A percentile compares a stretch with the other conserved stretches of the same genome.
These are phyloP conservation scores for Lactifluus hygrophoroides DNA, from an alignment of 768 basidiomycete species.

Conservation along the genomic window DNA sequence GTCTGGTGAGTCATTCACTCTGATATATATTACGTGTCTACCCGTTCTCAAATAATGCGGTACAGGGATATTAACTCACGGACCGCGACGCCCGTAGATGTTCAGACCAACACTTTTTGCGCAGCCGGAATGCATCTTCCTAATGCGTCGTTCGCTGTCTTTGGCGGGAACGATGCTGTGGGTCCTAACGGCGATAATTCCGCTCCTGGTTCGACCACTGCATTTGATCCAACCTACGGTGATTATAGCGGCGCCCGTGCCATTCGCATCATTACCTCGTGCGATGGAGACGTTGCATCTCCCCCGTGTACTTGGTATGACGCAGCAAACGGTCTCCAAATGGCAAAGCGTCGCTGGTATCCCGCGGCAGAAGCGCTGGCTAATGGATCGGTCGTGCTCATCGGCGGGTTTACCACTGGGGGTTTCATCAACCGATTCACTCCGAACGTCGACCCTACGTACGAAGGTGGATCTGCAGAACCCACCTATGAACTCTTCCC, in stretches of 20 bases:
- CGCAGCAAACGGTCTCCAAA: constrained; percentile 46
- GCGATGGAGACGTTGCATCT: constrained; percentile 39
- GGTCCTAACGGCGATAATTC: constrained; percentile 56
- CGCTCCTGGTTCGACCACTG: constrained; percentile 32
- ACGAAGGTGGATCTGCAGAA: constrained; percentile 63
- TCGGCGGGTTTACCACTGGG: constrained; percentile 73
- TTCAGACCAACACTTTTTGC: constrained; percentile 71
- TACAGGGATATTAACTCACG: constrained; percentile 55
- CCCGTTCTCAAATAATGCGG: neutral
- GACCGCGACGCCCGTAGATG: constrained; percentile 56
- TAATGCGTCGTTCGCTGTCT: constrained; percentile 64
- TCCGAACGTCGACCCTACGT: constrained; percentile 57
- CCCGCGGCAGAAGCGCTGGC: constrained; percentile 62
- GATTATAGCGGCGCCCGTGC: constrained; percentile 75
- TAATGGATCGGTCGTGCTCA: constrained; percentile 70
- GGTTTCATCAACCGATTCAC: constrained; percentile 72
- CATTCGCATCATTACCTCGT: constrained; percentile 79
- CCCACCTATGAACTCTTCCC: constrained; percentile 83
- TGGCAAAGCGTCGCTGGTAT: constrained; percentile 72
- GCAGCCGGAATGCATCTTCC: constrained; percentile 76
- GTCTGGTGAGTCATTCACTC: constrained; percentile 47
- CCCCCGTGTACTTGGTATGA: constrained; percentile 68
- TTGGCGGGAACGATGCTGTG: constrained; percentile 76
- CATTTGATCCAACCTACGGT: constrained; percentile 57
- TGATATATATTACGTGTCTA: neutral